These are phyloP conservation scores for Trametopsis cervina DNA, from an alignment of 768 basidiomycete genomes.

Conservation along the genomic window DNA sequence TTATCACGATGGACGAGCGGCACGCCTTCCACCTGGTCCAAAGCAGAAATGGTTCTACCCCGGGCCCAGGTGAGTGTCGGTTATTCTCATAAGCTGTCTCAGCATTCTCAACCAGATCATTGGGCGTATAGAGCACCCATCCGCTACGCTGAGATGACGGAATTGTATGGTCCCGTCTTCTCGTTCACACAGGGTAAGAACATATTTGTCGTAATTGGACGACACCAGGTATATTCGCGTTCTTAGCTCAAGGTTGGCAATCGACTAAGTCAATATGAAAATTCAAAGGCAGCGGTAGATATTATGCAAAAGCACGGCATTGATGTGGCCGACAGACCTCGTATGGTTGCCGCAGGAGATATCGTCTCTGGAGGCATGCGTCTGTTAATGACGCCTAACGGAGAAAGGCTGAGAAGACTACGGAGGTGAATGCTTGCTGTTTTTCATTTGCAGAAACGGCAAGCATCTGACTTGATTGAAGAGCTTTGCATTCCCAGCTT, in stretches of 20 bases:
- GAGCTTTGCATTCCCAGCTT: slow-evolving; percentile 28
- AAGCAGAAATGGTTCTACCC: slow-evolving; percentile 1
- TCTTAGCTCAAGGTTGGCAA: background rate
- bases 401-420: slow-evolving; percentile 26
- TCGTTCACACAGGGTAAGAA: slow-evolving; percentile 5
- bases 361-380: slow-evolving; percentile 29
- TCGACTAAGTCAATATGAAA: background rate
- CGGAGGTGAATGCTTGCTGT: slow-evolving; percentile 15
- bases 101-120: background rate
- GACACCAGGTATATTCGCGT: slow-evolving; percentile 1
- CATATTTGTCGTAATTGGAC: slow-evolving; percentile 4
- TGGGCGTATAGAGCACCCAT: slow-evolving; percentile 3
- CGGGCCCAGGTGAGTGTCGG: slow-evolving; percentile 1
- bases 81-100: background rate
- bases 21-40: slow-evolving; percentile 3
- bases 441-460: background rate
- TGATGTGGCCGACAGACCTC: slow-evolving; percentile 29
- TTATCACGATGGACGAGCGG: background rate
- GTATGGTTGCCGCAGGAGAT: slow-evolving; percentile 28
- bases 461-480: slow-evolving; percentile 6
- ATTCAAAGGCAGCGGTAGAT: slow-evolving; percentile 27
- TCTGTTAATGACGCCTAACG: slow-evolving; percentile 20
- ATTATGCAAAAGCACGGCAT: slow-evolving; percentile 35
- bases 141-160: slow-evolving; percentile 2
- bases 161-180: slow-evolving; percentile 11